A percentile compares a stretch with the other conserved stretches of the same genome.
Evolutionary conservation across 257 asterid genomes (phyloP).

Genomic region (Solanum etuberosum): DNA sequence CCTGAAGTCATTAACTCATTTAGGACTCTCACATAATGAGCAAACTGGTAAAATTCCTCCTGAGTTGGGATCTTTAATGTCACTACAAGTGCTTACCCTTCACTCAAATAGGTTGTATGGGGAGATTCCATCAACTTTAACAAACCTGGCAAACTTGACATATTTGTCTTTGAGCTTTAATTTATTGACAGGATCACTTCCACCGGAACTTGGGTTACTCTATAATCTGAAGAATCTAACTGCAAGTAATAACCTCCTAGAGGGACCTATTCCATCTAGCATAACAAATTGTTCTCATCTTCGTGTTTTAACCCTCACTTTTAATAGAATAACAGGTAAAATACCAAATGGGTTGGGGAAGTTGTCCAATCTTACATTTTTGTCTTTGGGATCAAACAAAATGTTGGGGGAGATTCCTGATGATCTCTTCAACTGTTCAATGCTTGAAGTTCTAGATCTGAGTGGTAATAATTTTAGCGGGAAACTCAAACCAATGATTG

Average conservation of each 20-base stretch:
- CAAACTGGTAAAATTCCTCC: slow-evolving; percentile 42
- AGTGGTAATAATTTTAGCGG: slow-evolving; percentile 32
- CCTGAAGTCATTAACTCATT: slow-evolving; percentile 31
- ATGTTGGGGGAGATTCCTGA: slow-evolving; percentile 50
- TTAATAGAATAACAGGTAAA: slow-evolving; percentile 34
- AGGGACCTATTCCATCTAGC: slow-evolving; percentile 55
- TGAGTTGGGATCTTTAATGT: slow-evolving; percentile 31
- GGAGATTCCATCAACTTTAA: slow-evolving; percentile 46
- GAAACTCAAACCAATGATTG: slow-evolving; percentile 29
- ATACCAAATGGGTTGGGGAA: slow-evolving; percentile 43
- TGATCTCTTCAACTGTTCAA: slow-evolving; percentile 49
- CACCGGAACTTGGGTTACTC: slow-evolving; percentile 43
- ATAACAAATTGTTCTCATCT: slow-evolving; percentile 49
- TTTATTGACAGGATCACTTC: slow-evolving; percentile 50
- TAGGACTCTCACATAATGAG: slow-evolving; percentile 54
- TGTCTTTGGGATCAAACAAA: slow-evolving; percentile 35
- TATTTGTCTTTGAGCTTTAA: slow-evolving; percentile 59
- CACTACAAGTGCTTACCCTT: slow-evolving; percentile 58
- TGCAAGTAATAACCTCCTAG: slow-evolving; percentile 27
- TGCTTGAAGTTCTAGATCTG: slow-evolving; percentile 37
- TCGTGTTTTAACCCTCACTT: slow-evolving; percentile 20
- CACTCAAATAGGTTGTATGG: slow-evolving; percentile 60
- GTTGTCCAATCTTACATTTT: slow-evolving; percentile 31
- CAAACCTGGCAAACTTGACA: slow-evolving; percentile 42
- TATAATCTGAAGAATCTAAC: slow-evolving; percentile 53